These are phyloP conservation scores for Leptodontidium sp. DNA, from an alignment of 2,329 filamentous ascomycete genomes.

Conservation along the genomic window DNA sequence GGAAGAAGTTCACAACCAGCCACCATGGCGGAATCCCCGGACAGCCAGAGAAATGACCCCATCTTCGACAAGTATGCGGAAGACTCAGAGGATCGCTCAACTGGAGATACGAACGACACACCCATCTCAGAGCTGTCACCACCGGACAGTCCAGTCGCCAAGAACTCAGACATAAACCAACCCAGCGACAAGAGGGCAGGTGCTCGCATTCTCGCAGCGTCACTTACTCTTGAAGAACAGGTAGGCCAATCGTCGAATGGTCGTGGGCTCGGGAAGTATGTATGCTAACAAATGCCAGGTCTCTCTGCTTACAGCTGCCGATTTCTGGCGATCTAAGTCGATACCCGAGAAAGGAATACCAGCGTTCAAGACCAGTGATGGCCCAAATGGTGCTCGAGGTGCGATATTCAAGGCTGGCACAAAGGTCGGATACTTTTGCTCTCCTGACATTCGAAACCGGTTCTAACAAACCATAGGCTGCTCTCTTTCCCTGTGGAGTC, in stretches of 20 bases:
- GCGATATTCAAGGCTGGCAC: slow-evolving; percentile 74
- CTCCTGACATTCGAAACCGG: neutral
- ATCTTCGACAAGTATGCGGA: slow-evolving; percentile 42
- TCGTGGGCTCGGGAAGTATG: neutral
- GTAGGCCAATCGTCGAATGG: slow-evolving; percentile 29
- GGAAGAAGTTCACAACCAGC: neutral
- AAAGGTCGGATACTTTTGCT: slow-evolving; percentile 53
- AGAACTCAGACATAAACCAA: slow-evolving; percentile 31
- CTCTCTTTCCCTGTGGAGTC: slow-evolving; percentile 80
- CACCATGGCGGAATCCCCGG: slow-evolving; percentile 33
- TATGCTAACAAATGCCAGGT: slow-evolving; percentile 51
- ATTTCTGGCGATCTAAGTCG: slow-evolving; percentile 75
- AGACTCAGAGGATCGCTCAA: slow-evolving; percentile 39
- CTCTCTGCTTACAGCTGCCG: slow-evolving; percentile 66
- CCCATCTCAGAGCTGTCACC: slow-evolving; percentile 43
- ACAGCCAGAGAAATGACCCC: slow-evolving; percentile 39
- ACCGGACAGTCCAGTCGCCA: slow-evolving; percentile 39
- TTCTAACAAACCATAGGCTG: slow-evolving; percentile 59
- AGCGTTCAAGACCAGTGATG: slow-evolving; percentile 72
- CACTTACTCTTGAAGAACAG: slow-evolving; percentile 46
- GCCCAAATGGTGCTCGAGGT: slow-evolving; percentile 74
- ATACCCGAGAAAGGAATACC: slow-evolving; percentile 70
- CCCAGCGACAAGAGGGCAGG: slow-evolving; percentile 35
- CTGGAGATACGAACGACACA: slow-evolving; percentile 38
- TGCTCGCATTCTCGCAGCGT: slow-evolving; percentile 40